Evolutionary conservation across 2,329 filamentous ascomycete genomes (phyloP).

Genomic region (Raffaelea ambrosiae): DNA sequence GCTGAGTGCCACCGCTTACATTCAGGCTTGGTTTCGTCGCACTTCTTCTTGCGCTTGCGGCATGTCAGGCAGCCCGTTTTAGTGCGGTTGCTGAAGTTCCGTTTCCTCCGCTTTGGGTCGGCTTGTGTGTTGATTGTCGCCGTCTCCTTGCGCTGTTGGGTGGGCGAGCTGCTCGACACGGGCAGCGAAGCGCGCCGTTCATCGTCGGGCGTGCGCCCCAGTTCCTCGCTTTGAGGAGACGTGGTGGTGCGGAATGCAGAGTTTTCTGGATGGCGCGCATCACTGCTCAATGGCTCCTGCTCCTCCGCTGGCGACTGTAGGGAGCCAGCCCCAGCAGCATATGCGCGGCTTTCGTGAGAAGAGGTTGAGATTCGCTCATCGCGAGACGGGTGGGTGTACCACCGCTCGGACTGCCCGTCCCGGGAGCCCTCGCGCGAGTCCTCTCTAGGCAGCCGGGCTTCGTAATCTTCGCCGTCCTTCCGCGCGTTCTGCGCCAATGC

Average conservation of each 20-base stretch:
- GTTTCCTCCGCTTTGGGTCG: conserved; percentile 61
- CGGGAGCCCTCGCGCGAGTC: background rate
- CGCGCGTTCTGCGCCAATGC: background rate
- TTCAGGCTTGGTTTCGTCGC: conserved; percentile 85
- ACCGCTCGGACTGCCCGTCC: conserved; percentile 26
- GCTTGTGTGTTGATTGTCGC: conserved; percentile 38
- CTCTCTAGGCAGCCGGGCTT: too few species aligned
- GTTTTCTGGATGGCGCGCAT: conserved; percentile 17
- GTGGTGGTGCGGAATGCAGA: conserved; percentile 23
- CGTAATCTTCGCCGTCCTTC: background rate
- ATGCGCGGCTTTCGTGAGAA: conserved; percentile 39
- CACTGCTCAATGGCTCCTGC: conserved; percentile 40
- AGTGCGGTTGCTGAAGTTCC: conserved; percentile 87
- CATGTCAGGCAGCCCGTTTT: conserved; percentile 96
- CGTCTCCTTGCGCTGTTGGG: conserved; percentile 36
- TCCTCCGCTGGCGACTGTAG: conserved; percentile 37
- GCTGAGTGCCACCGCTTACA: conserved; percentile 67
- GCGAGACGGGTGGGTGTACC: conserved; percentile 38
- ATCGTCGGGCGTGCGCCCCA: conserved; percentile 44
- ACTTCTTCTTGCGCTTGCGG: conserved; percentile 91
- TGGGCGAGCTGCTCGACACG: conserved; percentile 34
- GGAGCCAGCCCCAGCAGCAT: conserved; percentile 31
- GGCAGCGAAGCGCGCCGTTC: conserved; percentile 34
- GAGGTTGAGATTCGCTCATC: conserved; percentile 38
- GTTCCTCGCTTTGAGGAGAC: conserved; percentile 39